Conservation (phyloP, 2,329 filamentous ascomycete genomes). For the Fusarium praegraminearum region DNA sequence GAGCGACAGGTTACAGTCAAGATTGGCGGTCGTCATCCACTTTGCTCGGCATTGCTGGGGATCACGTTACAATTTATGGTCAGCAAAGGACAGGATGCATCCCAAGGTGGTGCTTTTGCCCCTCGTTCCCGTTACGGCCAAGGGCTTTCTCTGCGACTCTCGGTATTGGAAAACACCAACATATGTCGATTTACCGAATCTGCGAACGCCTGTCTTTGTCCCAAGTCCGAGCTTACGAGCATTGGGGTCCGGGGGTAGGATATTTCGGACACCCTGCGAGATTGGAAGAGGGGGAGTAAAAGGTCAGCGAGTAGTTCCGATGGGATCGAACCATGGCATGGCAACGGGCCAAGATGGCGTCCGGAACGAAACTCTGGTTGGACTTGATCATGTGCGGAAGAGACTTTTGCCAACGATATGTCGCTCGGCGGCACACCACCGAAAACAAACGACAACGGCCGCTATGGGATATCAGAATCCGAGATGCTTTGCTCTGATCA, state of each 20-base stretch:
- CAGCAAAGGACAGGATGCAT: constrained; percentile 24
- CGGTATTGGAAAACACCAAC: constrained; percentile 27
- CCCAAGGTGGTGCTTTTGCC: constrained; percentile 13
- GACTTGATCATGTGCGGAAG: constrained; percentile 23
- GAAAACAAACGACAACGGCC: constrained; percentile 4
- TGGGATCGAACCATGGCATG: constrained; percentile 32
- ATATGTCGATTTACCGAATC: constrained; percentile 15
- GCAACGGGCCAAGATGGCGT: constrained; percentile 4
- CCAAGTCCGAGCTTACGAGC: constrained; percentile 15
- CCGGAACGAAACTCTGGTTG: neutral
- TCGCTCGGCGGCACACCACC: constrained; percentile 38
- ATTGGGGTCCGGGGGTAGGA: constrained; percentile 13
- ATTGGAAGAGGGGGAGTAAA: constrained; percentile 3
- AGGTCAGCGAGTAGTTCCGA: constrained; percentile 26
- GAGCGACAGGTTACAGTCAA: constrained; percentile 22
- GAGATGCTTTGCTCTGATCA: constrained; percentile 22
- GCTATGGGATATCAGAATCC: constrained; percentile 13
- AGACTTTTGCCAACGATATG: constrained; percentile 8
- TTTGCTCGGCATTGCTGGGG: constrained; percentile 31
- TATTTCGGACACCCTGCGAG: neutral
- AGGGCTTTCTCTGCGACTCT: constrained; percentile 15
- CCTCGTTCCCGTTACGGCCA: constrained; percentile 29
- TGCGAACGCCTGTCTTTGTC: constrained; percentile 6
- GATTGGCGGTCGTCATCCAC: constrained; percentile 29
- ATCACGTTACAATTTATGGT: constrained; percentile 44